Evolutionary conservation across 148 eudicot genomes (phyloP).

Genomic region (Rhododendron molle): DNA sequence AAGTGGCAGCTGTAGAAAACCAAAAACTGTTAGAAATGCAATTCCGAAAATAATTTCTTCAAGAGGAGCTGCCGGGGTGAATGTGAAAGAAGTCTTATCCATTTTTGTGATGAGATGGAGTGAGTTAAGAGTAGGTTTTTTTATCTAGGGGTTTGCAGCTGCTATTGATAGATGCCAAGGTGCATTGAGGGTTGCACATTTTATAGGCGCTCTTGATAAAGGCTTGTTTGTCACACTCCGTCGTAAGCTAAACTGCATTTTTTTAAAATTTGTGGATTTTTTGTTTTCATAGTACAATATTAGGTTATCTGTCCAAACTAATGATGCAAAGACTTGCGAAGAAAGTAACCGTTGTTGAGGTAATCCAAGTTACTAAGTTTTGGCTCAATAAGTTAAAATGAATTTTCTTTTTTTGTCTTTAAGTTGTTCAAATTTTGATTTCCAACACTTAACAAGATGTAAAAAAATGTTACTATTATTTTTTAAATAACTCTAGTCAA

Average conservation of each 20-base stretch:
- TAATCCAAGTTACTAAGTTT: no score
- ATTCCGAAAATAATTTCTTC: neutral
- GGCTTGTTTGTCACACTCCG: neutral
- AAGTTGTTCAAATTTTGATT: no score
- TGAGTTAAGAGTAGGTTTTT: neutral
- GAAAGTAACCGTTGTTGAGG: neutral
- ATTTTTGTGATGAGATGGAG: neutral
- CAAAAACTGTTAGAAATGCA: conserved; percentile 1
- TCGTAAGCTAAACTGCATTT: neutral
- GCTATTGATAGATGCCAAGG: neutral
- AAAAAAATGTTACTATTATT: no score
- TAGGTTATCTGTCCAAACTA: neutral
- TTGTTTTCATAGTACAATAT: neutral
- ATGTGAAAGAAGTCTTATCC: neutral
- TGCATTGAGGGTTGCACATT: neutral
- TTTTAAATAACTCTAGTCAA: no score
- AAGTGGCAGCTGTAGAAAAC: neutral
- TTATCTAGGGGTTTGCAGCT: neutral
- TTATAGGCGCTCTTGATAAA: neutral
- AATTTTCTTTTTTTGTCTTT: no score
- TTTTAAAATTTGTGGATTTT: neutral
- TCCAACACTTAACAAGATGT: no score
- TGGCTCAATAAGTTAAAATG: no score
- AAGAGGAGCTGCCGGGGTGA: neutral
- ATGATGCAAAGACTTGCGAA: neutral